phyloP scores from a whole-genome alignment of 2,329 filamentous ascomycete genomes.

The Chaetomiaceae sp. region DNA sequence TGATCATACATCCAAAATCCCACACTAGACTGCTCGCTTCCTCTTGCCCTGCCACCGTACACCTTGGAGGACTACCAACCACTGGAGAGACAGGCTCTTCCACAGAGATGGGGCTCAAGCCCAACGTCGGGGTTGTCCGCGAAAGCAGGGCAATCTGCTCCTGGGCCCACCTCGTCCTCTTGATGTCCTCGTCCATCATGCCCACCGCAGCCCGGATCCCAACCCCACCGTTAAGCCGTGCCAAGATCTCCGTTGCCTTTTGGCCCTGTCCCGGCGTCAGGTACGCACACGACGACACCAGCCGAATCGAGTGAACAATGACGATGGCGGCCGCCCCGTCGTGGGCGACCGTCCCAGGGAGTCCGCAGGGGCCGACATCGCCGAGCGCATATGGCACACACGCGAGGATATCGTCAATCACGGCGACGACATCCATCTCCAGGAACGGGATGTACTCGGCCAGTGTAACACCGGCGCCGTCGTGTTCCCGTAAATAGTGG shows the following conservation, averaged over 20 bases:
- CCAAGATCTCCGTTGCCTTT: conserved; percentile 24
- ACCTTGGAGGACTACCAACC: not conserved
- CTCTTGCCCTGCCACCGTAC: not conserved
- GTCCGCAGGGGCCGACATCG: conserved; percentile 26
- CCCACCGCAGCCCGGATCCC: conserved; percentile 29
- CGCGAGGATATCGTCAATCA: conserved; percentile 31
- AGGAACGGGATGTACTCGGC: conserved; percentile 13
- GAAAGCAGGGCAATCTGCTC: conserved; percentile 13
- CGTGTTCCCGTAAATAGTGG: conserved; percentile 12
- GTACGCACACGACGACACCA: conserved; percentile 31
- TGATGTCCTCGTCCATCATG: conserved; percentile 9
- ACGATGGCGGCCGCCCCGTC: conserved; percentile 32
- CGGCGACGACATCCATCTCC: conserved; percentile 24
- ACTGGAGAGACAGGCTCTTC: not conserved
- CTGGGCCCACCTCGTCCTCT: conserved; percentile 7
- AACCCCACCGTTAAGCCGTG: conserved; percentile 28
- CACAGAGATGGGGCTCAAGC: not conserved
- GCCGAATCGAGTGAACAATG: conserved; percentile 27
- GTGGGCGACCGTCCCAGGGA: conserved; percentile 20
- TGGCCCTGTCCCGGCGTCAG: conserved; percentile 24
- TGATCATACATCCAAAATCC: not conserved
- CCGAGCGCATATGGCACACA: conserved; percentile 32
- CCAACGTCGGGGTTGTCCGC: not conserved
- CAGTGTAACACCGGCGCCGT: not conserved
- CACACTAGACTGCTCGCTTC: not conserved